Evolutionary conservation across 768 basidiomycete genomes (phyloP), one percentile per base, ranked within the genome.

Genomic region (Lactarius akahatsu): DNA sequence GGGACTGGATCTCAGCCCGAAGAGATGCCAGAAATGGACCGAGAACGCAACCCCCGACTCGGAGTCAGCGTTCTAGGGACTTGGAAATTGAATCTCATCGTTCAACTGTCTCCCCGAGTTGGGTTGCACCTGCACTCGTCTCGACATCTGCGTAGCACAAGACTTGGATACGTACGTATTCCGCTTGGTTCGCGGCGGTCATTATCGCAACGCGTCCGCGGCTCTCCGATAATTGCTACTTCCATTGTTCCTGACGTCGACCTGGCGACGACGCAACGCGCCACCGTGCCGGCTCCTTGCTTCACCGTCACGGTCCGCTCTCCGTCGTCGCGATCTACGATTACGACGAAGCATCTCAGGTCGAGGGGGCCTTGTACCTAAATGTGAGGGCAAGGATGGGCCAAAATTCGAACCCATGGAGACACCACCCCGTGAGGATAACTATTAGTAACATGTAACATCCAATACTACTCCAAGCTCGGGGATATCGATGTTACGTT

Each of bases 191-290:
- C 43, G 20, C 9, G 43, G 9, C 16, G 20, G 20, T 41, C 6
- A 16, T 6, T 52, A 52, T n/a, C 50, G 26, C 23, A 23, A 28
- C 23, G 11, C 11, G 23, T 50, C n/a, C 23, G 23, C 11, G 47
- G 47, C 23, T 13, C 47, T 23, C 45, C 47, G 23, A 23, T n/a
- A 50, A 50, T 50, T 50, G 47, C 11, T 13, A 13, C 47, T 23
- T 50, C 47, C 47, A 26, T 50, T 50, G 50, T 52, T 23, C 47
- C 50, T 52, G 50, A 52, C 43, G 47, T 50, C 47, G 47, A 26
- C 47, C 11, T 52, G 50, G 50, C 11, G 26, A 52, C 50, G 13
- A 52, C 2, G 50, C 50, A 52, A 52, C 50, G 50, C 50, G 50
- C 50, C 50, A 52, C 26, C 6, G 11, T 52, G 26, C 26, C 26